These are phyloP conservation scores for Xanthoconium stramineum DNA, from an alignment of 768 basidiomycete genomes.

Conservation along the genomic window DNA sequence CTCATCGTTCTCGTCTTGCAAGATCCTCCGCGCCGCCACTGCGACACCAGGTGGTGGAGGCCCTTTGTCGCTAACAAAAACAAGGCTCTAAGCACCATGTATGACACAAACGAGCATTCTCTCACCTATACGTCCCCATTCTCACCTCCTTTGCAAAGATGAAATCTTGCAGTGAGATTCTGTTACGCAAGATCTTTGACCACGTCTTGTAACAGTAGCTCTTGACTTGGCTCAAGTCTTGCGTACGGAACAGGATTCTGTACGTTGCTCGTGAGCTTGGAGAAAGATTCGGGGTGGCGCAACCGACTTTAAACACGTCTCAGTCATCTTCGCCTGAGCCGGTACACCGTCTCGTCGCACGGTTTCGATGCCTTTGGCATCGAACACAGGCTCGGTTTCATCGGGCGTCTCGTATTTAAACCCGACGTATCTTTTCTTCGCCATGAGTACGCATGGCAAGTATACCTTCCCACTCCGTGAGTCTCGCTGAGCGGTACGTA, in stretches of 20 bases:
- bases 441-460: constrained; percentile 89
- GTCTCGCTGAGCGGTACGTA: not conserved
- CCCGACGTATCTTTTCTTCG: constrained; percentile 98
- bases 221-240: constrained; percentile 88
- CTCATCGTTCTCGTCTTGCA: constrained; percentile 77
- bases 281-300: not conserved
- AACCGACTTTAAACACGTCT: constrained; percentile 79
- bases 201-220: constrained; percentile 82
- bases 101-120: not conserved
- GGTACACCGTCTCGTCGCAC: constrained; percentile 89
- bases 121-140: constrained; percentile 88
- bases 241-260: constrained; percentile 87
- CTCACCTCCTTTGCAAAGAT: constrained; percentile 92
- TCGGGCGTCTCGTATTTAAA: constrained; percentile 90
- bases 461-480: constrained; percentile 64
- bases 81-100: not conserved
- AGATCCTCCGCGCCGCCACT: constrained; percentile 73
- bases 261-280: not conserved
- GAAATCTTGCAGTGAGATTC: constrained; percentile 86
- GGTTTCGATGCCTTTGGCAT: constrained; percentile 98
- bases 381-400: constrained; percentile 76
- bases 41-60: constrained; percentile 91
- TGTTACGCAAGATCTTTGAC: constrained; percentile 79
- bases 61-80: constrained; percentile 60
- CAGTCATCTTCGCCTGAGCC: constrained; percentile 91